Conservation (phyloP, 306 rosid genomes). For the Malus fusca region DNA sequence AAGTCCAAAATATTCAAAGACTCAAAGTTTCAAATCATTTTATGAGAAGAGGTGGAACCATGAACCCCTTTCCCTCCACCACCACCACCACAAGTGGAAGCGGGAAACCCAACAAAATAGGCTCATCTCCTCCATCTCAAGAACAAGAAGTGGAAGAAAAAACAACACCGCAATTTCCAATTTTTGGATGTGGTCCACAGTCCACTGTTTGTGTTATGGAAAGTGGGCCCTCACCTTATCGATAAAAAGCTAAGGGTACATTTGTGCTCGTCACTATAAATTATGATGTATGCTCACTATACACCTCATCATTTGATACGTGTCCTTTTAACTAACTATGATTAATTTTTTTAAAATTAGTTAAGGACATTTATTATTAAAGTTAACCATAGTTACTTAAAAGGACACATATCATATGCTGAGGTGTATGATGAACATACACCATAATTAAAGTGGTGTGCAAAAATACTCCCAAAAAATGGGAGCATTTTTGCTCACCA, state of each 20-base stretch:
- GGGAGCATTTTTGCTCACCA: too few relatives aligned
- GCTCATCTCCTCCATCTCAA: background rate
- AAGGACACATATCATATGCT: too few relatives aligned
- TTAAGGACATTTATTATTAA: too few relatives aligned
- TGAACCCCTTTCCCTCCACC: background rate
- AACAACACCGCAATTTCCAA: background rate
- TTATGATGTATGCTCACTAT: too few relatives aligned
- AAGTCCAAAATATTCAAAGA: background rate
- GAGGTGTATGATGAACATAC: too few relatives aligned
- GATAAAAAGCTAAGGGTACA: too few relatives aligned
- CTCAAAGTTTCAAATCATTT: background rate
- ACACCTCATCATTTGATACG: rapidly evolving
- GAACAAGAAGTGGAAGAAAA: background rate
- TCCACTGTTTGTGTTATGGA: background rate
- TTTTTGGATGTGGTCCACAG: background rate
- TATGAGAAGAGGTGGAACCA: background rate
- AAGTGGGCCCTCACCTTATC: background rate
- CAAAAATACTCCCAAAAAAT: too few relatives aligned
- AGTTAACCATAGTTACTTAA: too few relatives aligned
- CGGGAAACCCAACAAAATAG: background rate
- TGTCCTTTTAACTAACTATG: too few relatives aligned
- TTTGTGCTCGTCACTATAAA: too few relatives aligned
- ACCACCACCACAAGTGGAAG: background rate
- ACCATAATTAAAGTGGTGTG: too few relatives aligned
- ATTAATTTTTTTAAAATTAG: too few relatives aligned